Evolutionary conservation across 2,329 filamentous ascomycete genomes (phyloP).

Genomic region (Thielaviopsis musarum): DNA sequence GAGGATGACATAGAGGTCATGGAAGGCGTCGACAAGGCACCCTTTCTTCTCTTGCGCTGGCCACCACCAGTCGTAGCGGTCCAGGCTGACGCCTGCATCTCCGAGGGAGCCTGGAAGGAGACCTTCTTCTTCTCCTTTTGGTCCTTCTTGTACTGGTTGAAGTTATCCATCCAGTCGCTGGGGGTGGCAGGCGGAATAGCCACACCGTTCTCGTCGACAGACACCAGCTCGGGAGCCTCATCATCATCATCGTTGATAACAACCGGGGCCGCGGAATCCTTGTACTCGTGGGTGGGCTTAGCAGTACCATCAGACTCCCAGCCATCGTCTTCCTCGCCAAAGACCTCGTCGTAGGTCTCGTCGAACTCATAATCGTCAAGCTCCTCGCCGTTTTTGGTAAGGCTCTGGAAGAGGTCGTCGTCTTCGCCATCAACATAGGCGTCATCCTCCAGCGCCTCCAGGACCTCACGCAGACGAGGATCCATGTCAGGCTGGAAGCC

Average conservation of each 20-base stretch:
- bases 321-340: constrained; percentile 55
- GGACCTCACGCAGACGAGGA: constrained; percentile 69
- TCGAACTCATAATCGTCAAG: constrained; percentile 70
- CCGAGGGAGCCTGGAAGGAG: constrained; percentile 34
- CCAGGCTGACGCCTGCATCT: constrained; percentile 52
- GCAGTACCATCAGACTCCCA: constrained; percentile 93
- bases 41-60: constrained; percentile 85
- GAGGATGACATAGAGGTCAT: constrained; percentile 87
- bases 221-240: constrained; percentile 31
- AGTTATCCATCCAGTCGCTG: constrained; percentile 80
- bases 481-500: constrained; percentile 99
- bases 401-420: constrained; percentile 66
- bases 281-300: constrained; percentile 49
- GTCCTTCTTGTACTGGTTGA: constrained; percentile 86
- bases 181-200: constrained; percentile 35
- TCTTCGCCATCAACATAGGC: constrained; percentile 76
- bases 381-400: constrained; percentile 55
- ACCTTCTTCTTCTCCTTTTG: constrained; percentile 31
- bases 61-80: constrained; percentile 66
- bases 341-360: constrained; percentile 34
- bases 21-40: constrained; percentile 73
- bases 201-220: constrained; percentile 25
- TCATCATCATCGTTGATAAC: constrained; percentile 15
- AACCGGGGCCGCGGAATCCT: constrained; percentile 16
- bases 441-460: constrained; percentile 90